These are phyloP conservation scores for Fusarium equiseti DNA, from an alignment of 2,329 filamentous ascomycete species.

Conservation along the genomic window DNA sequence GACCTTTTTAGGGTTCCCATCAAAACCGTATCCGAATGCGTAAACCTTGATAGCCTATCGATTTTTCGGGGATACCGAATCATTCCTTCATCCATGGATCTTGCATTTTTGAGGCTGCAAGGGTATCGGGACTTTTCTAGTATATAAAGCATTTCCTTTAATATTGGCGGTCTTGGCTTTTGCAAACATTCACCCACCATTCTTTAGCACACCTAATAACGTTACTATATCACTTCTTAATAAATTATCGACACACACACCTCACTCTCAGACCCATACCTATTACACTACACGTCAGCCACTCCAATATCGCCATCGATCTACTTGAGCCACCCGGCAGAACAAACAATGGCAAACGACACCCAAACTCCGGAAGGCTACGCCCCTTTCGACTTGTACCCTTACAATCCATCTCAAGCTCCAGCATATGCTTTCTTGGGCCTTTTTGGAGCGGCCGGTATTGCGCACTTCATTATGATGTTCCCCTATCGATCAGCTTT, in stretches of 20 bases:
- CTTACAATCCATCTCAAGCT: not conserved
- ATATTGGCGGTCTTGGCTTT: not conserved
- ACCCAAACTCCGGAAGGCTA: not conserved
- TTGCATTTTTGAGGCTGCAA: not conserved
- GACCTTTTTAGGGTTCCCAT: not conserved
- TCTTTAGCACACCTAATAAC: not conserved
- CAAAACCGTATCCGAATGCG: not conserved
- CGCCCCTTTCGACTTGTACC: not conserved
- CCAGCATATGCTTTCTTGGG: not conserved
- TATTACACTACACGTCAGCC: not conserved
- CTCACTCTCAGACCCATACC: no score
- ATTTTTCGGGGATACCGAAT: not conserved
- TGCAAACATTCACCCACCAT: accelerated
- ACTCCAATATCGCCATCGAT: not conserved
- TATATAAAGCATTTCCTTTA: not conserved
- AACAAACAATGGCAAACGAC: not conserved
- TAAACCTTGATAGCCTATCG: not conserved
- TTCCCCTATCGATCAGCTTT: not conserved
- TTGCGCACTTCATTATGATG: not conserved
- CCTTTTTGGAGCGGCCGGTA: not conserved
- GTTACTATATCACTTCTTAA: not conserved
- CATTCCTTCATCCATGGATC: not conserved
- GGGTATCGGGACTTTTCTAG: accelerated
- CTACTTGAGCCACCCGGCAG: not conserved
- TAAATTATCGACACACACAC: not conserved